A percentile compares a stretch with the other conserved stretches of the same genome.
Evolutionary conservation across 768 basidiomycete species (phyloP).

Genomic region (Rhizopogon rudus): DNA sequence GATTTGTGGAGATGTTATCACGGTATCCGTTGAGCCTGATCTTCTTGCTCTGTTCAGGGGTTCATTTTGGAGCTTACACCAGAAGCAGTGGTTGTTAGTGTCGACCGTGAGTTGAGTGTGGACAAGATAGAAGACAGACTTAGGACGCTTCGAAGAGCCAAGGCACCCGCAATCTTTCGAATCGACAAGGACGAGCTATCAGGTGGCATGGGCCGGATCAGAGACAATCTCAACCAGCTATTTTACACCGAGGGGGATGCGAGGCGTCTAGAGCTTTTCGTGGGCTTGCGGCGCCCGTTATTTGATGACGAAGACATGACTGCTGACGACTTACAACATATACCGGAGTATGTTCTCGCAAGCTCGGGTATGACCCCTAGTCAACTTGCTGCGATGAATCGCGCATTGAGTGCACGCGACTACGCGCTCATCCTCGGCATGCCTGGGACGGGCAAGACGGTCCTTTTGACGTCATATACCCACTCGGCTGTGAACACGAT

Average conservation of each 20-base stretch:
- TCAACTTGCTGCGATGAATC: constrained; percentile 67
- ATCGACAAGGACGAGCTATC: constrained; percentile 93
- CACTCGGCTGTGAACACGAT: constrained; percentile 99
- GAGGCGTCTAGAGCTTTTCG: constrained; percentile 66
- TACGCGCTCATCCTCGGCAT: constrained; percentile 94
- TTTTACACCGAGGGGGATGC: constrained; percentile 79
- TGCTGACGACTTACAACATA: constrained; percentile 5
- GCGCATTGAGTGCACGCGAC: constrained; percentile 75
- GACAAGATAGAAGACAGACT: constrained; percentile 40
- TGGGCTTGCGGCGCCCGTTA: constrained; percentile 67
- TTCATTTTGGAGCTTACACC: constrained; percentile 73
- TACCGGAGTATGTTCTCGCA: constrained; percentile 26
- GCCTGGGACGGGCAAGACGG: constrained; percentile 98
- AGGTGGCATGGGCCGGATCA: constrained; percentile 80
- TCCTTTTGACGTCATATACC: constrained; percentile 89
- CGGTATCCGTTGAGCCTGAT: constrained; percentile 82
- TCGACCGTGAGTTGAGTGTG: constrained; percentile 70
- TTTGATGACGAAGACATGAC: constrained; percentile 42
- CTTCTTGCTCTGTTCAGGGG: constrained; percentile 77
- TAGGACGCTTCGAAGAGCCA: constrained; percentile 15
- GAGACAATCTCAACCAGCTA: constrained; percentile 84
- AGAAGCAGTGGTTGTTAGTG: constrained; percentile 62
- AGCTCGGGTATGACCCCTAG: constrained; percentile 56
- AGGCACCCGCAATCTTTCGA: constrained; percentile 49
- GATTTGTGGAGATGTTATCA: constrained; percentile 74